phyloP scores from a whole-genome alignment of 78 protist genomes.

The Dictyostelium intermedium region DNA sequence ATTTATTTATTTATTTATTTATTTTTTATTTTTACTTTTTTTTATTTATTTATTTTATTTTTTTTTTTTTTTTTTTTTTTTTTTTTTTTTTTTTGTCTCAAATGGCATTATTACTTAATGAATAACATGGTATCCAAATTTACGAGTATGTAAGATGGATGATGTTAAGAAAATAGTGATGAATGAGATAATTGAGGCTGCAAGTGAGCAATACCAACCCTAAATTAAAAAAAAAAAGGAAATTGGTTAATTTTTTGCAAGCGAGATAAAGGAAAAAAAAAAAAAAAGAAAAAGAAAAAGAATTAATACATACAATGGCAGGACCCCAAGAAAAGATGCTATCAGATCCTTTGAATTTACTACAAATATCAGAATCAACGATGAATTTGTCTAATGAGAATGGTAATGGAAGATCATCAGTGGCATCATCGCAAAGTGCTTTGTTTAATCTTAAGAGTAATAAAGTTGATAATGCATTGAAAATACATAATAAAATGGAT shows the following conservation, averaged over 20 bases:
- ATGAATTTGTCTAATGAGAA: neutral
- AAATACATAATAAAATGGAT: conserved; percentile 8
- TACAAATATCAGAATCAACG: neutral
- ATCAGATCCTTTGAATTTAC: conserved; percentile 18
- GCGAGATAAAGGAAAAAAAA: too few relatives aligned
- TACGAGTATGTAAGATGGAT: conserved; percentile 7
- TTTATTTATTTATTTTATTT: neutral
- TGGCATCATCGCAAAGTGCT: conserved; percentile 35
- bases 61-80: neutral
- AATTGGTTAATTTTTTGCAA: too few relatives aligned
- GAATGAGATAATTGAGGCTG: neutral
- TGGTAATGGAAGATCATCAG: neutral
- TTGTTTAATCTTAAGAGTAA: conserved; percentile 54
- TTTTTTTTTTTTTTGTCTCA: neutral
- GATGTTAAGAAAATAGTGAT: neutral
- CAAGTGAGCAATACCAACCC: conserved; percentile 44
- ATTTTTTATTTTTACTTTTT: too few relatives aligned
- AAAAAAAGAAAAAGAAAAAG: too few relatives aligned
- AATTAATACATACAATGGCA: neutral
- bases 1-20: too few relatives aligned
- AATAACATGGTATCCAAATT: conserved; percentile 47
- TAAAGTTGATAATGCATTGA: conserved; percentile 5
- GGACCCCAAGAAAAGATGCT: conserved; percentile 22
- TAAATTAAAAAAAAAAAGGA: too few relatives aligned
- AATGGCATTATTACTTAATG: neutral